Evolutionary conservation across 1,139 yeast genomes (phyloP).

Genomic region (Yamadazyma kanchanaburiensis): DNA sequence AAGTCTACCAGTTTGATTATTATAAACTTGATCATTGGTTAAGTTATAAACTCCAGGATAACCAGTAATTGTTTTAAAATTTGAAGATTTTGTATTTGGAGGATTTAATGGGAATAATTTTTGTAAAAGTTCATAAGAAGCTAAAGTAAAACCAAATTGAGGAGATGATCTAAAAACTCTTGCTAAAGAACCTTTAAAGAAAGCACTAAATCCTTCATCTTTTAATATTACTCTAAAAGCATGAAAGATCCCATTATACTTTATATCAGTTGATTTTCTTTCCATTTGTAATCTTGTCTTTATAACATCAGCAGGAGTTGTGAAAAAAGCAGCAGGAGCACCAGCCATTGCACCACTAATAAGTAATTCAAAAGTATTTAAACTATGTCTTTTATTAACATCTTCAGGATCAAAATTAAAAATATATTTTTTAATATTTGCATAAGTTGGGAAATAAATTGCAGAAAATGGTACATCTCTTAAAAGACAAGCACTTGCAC

Average conservation of each 20-base stretch:
- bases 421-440: slow-evolving; percentile 79
- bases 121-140: slow-evolving; percentile 85
- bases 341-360: slow-evolving; percentile 94
- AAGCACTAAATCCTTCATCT: slow-evolving; percentile 77
- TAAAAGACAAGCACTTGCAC: slow-evolving; percentile 85
- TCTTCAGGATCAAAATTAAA: slow-evolving; percentile 79
- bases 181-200: slow-evolving; percentile 96
- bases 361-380: slow-evolving; percentile 80
- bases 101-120: slow-evolving; percentile 45
- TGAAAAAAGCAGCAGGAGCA: slow-evolving; percentile 94
- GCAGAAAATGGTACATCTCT: slow-evolving; percentile 98
- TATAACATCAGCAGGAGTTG: slow-evolving; percentile 95
- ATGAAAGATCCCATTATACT: slow-evolving; percentile 72
- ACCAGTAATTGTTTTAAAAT: slow-evolving; percentile 43
- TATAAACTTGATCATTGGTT: slow-evolving; percentile 46
- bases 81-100: slow-evolving; percentile 43
- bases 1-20: slow-evolving; percentile 36
- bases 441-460: slow-evolving; percentile 95
- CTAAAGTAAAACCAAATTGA: slow-evolving; percentile 95
- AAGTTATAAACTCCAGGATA: slow-evolving; percentile 48
- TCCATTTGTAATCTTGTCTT: slow-evolving; percentile 93
- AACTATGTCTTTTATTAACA: slow-evolving; percentile 42
- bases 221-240: slow-evolving; percentile 70
- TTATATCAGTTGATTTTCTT: slow-evolving; percentile 71
- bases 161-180: slow-evolving; percentile 95